Conservation (phyloP, 148 eudicot species). For the Chenopodium berlandieri region DNA sequence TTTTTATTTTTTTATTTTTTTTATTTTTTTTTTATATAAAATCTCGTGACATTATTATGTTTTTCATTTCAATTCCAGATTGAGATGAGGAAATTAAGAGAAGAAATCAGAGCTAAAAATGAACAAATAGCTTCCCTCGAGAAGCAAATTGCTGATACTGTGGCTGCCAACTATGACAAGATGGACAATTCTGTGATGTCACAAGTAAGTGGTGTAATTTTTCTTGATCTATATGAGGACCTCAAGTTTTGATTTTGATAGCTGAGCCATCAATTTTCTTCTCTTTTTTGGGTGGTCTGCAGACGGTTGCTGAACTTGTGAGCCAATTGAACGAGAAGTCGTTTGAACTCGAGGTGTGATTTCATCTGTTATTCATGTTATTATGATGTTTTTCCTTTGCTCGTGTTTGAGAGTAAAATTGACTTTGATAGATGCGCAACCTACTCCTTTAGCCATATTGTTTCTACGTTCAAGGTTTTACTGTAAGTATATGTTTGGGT, state of each 20-base stretch:
- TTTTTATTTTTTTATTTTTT: neutral
- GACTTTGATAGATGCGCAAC: neutral
- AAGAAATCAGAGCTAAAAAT: conserved; percentile 62
- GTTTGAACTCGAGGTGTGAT: conserved; percentile 88
- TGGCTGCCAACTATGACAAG: conserved; percentile 43
- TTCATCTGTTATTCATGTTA: neutral
- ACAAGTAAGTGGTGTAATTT: conserved; percentile 45
- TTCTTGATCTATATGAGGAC: conserved; percentile 2
- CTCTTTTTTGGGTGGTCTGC: conserved; percentile 27
- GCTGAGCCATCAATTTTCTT: conserved; percentile 4
- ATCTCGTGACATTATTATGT: conserved; percentile 9
- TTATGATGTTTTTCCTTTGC: neutral
- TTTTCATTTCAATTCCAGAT: conserved; percentile 39
- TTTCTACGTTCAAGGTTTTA: no score
- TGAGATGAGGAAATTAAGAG: conserved; percentile 71
- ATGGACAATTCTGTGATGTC: conserved; percentile 55
- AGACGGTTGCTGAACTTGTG: conserved; percentile 75
- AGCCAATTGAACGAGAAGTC: conserved; percentile 86
- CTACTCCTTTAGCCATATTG: neutral
- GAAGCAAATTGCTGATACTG: conserved; percentile 65
- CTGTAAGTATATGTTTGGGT: no score
- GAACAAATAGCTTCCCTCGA: conserved; percentile 74
- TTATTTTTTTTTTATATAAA: no score
- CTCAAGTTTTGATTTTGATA: neutral
- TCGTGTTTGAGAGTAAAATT: neutral